Evolutionary conservation across 495 filamentous ascomycete genomes (phyloP).

Genomic region (Hyaloscypha finlandica): DNA sequence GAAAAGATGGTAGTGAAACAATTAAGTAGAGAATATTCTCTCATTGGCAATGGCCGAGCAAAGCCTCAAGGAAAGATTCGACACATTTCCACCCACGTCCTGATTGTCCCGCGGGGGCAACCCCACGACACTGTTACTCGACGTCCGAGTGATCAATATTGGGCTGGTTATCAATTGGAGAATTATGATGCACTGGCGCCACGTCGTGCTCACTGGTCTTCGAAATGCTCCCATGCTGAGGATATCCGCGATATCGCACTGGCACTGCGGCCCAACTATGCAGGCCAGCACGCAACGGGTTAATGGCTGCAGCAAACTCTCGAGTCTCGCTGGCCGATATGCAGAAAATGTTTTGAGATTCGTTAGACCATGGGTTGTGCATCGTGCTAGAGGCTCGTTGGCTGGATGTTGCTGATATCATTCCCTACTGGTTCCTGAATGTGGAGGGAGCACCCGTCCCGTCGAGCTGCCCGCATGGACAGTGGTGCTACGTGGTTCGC

Average conservation of each 20-base stretch:
- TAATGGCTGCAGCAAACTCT: constrained; percentile 26
- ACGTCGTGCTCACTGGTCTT: constrained; percentile 50
- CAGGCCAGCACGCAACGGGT: constrained; percentile 36
- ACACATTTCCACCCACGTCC: constrained; percentile 35
- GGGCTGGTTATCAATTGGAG: constrained; percentile 43
- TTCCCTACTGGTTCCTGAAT: constrained; percentile 34
- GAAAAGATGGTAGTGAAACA: constrained; percentile 24
- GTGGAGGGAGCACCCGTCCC: constrained; percentile 26
- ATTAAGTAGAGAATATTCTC: constrained; percentile 34
- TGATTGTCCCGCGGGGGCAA: constrained; percentile 19
- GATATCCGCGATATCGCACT: constrained; percentile 36
- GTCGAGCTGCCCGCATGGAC: constrained; percentile 5
- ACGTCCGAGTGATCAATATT: constrained; percentile 47
- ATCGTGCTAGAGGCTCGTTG: constrained; percentile 30
- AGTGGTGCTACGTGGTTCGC: constrained; percentile 33
- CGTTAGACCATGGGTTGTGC: constrained; percentile 25
- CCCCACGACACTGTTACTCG: constrained; percentile 37
- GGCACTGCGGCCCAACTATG: constrained; percentile 37
- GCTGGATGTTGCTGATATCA: constrained; percentile 22
- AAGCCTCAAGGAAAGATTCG: constrained; percentile 26
- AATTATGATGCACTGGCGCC: constrained; percentile 46
- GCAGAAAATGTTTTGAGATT: constrained; percentile 20
- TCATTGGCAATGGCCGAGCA: constrained; percentile 37
- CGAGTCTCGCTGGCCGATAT: constrained; percentile 23
- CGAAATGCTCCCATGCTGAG: constrained; percentile 34